Percentiles rank a stretch among this genome's conserved stretches.
phyloP scores from a whole-genome alignment of 768 basidiomycete genomes.

The Pleurotus tuber-regium region DNA sequence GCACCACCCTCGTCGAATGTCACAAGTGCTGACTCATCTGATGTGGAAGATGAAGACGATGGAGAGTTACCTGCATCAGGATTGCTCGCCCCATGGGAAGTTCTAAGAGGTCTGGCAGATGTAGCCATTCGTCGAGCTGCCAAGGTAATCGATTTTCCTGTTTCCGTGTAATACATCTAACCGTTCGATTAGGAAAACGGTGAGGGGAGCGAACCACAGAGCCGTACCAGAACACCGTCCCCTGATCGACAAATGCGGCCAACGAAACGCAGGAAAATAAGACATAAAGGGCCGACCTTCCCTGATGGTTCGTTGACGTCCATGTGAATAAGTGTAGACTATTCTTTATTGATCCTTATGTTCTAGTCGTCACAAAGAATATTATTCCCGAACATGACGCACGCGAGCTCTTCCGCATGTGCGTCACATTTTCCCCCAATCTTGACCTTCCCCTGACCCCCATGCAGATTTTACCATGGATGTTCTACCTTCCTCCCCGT shows the following conservation, averaged over 20 bases:
- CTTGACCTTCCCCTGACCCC: conserved; percentile 15
- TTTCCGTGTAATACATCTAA: conserved; percentile 3
- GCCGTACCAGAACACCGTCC: conserved; percentile 70
- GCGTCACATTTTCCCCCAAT: conserved; percentile 22
- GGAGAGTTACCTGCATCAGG: conserved; percentile 80
- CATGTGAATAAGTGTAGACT: neutral
- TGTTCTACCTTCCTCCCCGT: conserved; percentile 90
- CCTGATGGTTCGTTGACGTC: conserved; percentile 61
- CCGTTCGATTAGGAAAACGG: conserved; percentile 61
- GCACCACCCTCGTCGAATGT: conserved; percentile 63
- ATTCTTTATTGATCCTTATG: conserved; percentile 12
- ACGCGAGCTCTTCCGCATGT: conserved; percentile 85
- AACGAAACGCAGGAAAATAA: conserved; percentile 67
- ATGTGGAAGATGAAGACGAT: conserved; percentile 79
- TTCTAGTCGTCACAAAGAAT: conserved; percentile 77
- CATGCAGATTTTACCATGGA: conserved; percentile 80
- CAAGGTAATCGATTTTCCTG: conserved; percentile 47
- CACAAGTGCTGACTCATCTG: conserved; percentile 79
- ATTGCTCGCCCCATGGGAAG: conserved; percentile 85
- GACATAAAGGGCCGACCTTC: conserved; percentile 64
- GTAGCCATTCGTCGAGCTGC: conserved; percentile 78
- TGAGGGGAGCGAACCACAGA: conserved; percentile 67
- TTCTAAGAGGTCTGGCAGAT: conserved; percentile 76
- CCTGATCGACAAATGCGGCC: conserved; percentile 70
- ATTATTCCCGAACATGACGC: conserved; percentile 82